A percentile compares a stretch with the other conserved stretches of the same genome.
Evolutionary conservation across 768 basidiomycete species (phyloP).

Genomic region (Mycena sanguinolenta): DNA sequence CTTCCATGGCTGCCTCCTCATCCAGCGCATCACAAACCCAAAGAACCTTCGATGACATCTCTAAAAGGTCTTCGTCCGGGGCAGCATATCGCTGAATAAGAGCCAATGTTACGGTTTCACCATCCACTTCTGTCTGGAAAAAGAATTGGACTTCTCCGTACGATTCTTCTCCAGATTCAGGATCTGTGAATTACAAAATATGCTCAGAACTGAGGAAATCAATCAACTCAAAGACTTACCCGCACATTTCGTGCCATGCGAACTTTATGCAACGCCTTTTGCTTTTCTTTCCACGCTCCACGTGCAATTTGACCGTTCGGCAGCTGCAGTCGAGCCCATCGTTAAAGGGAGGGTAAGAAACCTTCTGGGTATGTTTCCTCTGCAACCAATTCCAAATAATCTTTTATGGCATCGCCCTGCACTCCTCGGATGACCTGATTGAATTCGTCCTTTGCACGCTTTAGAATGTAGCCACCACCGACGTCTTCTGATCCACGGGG

Average conservation of each 20-base stretch:
- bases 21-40: constrained; percentile 5
- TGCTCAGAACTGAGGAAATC: background rate
- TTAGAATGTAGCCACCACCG: constrained; percentile 25
- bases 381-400: background rate
- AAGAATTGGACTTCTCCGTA: constrained; percentile 37
- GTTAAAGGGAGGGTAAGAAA: background rate
- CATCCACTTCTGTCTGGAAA: constrained; percentile 35
- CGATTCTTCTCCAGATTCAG: background rate
- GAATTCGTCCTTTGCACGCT: constrained; percentile 25
- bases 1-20: background rate
- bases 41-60: constrained; percentile 23
- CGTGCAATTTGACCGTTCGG: constrained; percentile 43
- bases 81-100: constrained; percentile 19
- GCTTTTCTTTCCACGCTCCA: constrained; percentile 36
- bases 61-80: constrained; percentile 21
- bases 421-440: constrained; percentile 10
- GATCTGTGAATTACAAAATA: background rate
- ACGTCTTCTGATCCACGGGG: constrained; percentile 25
- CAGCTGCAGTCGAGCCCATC: constrained; percentile 38
- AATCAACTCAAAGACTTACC: background rate
- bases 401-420: background rate
- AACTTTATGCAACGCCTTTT: constrained; percentile 16
- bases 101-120: constrained; percentile 21
- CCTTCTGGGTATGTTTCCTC: background rate
- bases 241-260: constrained; percentile 28